These are phyloP conservation scores for Phylloporus sp. DNA, from an alignment of 768 basidiomycete genomes.

Conservation along the genomic window DNA sequence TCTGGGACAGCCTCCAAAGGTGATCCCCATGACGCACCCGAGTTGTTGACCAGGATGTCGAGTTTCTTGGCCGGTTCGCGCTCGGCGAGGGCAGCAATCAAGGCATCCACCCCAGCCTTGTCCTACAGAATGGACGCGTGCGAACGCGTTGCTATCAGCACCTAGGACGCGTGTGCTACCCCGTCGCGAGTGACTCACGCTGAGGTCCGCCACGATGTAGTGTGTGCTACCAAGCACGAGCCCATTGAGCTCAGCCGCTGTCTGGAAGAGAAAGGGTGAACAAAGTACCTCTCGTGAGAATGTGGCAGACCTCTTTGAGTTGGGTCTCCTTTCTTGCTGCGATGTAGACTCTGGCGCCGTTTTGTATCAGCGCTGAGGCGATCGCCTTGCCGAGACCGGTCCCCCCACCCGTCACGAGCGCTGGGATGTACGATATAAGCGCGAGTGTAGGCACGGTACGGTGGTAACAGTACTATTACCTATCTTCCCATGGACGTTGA, in stretches of 20 bases:
- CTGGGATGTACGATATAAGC: no score
- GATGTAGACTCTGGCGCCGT: conserved; percentile 88
- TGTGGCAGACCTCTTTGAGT: conserved; percentile 58
- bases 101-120: conserved; percentile 74
- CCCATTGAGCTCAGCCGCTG: conserved; percentile 58
- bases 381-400: conserved; percentile 86
- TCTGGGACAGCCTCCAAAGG: conserved; percentile 69
- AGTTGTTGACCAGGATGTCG: conserved; percentile 83
- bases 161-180: neutral
- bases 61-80: conserved; percentile 58
- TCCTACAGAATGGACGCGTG: conserved; percentile 39
- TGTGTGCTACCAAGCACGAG: conserved; percentile 57
- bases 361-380: conserved; percentile 75
- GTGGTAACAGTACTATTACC: conserved; percentile 37
- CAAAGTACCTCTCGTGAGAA: neutral
- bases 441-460: no score
- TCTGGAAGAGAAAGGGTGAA: conserved; percentile 27
- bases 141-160: neutral
- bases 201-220: conserved; percentile 73
- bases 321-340: conserved; percentile 79
- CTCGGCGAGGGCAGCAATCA: conserved; percentile 64
- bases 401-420: conserved; percentile 79
- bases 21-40: conserved; percentile 77
- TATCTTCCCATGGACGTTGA: conserved; percentile 66
- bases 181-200: conserved; percentile 42